Evolutionary conservation across 78 protist species (phyloP).

Genomic region (Dictyostelium intermedium): DNA sequence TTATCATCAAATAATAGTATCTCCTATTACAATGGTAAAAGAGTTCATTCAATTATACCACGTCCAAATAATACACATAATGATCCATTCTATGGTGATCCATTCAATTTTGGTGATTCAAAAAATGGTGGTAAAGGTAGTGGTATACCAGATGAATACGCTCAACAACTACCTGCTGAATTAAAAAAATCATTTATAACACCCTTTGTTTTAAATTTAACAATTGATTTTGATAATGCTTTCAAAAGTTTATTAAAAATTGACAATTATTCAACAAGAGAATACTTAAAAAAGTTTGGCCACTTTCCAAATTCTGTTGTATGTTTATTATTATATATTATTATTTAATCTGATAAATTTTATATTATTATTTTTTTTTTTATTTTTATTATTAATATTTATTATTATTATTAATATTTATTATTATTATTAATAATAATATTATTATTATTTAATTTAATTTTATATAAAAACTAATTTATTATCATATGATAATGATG

Average conservation of each 20-base stretch:
- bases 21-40: neutral
- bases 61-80: neutral
- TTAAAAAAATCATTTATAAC: neutral
- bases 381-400: neutral
- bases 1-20: neutral
- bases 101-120: neutral
- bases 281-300: neutral
- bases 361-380: neutral
- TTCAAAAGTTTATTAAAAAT: neutral
- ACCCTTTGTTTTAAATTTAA: neutral
- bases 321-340: neutral
- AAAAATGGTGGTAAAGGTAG: neutral
- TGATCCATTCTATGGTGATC: neutral
- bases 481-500: too few species aligned
- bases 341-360: neutral
- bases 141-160: neutral
- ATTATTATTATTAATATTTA: neutral
- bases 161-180: neutral
- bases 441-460: too few species aligned
- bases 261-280: neutral
- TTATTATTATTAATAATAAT: too few species aligned
- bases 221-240: constrained; percentile 10
- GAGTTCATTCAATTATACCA: neutral
- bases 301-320: neutral
- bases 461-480: too few species aligned